Evolutionary conservation across 2,329 filamentous ascomycete species (phyloP).

Genomic region (Colletotrichum camelliae): DNA sequence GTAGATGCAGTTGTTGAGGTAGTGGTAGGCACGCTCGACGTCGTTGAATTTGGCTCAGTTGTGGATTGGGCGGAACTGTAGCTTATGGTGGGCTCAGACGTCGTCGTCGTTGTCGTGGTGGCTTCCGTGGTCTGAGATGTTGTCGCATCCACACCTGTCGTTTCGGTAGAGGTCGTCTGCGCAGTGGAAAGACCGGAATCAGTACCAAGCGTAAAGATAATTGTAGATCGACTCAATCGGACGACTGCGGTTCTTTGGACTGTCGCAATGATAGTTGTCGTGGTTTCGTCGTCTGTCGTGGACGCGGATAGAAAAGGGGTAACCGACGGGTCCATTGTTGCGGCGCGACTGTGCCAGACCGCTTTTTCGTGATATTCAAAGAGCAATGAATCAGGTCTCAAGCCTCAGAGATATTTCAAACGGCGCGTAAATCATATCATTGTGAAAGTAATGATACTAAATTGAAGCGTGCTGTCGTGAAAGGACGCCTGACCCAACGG

Average conservation of each 20-base stretch:
- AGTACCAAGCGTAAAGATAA: neutral
- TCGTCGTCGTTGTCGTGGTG: neutral
- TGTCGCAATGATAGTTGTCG: neutral
- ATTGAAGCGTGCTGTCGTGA: neutral
- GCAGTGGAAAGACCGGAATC: neutral
- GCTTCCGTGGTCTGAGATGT: neutral
- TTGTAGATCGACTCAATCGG: neutral
- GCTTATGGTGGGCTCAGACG: neutral
- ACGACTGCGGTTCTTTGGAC: neutral
- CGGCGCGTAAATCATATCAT: neutral
- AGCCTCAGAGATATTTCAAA: neutral
- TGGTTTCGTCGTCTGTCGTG: neutral
- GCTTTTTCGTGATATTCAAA: neutral
- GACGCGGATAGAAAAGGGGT: neutral
- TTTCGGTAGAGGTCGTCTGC: neutral
- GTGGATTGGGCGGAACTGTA: neutral
- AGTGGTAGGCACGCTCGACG: neutral
- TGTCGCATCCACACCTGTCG: neutral
- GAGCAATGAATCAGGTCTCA: fast-evolving
- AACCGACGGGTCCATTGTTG: neutral
- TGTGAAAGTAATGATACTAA: neutral
- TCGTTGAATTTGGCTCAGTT: neutral
- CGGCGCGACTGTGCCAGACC: neutral
- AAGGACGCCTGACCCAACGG: neutral
- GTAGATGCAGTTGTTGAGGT: neutral